Evolutionary conservation across 2,329 filamentous ascomycete species (phyloP).

Genomic region (Graphiopsis chlorocephala): DNA sequence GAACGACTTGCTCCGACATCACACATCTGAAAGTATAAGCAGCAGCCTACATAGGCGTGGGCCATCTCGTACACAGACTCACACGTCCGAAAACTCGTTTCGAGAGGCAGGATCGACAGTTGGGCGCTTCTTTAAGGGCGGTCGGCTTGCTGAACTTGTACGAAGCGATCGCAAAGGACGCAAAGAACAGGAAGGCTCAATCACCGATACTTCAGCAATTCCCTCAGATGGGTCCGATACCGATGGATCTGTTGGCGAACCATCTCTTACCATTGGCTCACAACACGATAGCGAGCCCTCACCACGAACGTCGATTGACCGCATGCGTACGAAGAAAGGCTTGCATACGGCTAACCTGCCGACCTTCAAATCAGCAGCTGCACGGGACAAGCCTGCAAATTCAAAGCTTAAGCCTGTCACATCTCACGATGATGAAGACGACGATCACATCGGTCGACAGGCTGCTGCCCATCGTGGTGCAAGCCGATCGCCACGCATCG

Average conservation of each 20-base stretch:
- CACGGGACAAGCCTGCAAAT: slow-evolving; percentile 19
- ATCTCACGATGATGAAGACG: slow-evolving; percentile 10
- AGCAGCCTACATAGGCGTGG: slow-evolving; percentile 38
- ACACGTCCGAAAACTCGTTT: slow-evolving; percentile 10
- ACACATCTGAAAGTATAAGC: slow-evolving; percentile 50
- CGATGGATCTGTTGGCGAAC: slow-evolving; percentile 39
- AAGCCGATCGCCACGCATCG: slow-evolving; percentile 43
- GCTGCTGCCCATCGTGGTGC: slow-evolving; percentile 37
- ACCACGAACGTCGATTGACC: slow-evolving; percentile 35
- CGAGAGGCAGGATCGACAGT: slow-evolving; percentile 54
- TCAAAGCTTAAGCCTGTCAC: background rate
- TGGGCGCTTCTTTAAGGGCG: slow-evolving; percentile 74
- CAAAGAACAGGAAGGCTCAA: slow-evolving; percentile 47
- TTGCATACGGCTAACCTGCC: slow-evolving; percentile 49
- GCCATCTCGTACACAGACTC: slow-evolving; percentile 6
- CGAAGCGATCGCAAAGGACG: slow-evolving; percentile 43
- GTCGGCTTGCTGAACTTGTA: slow-evolving; percentile 70
- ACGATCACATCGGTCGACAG: slow-evolving; percentile 45
- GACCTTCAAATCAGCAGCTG: slow-evolving; percentile 50
- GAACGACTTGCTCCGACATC: slow-evolving; percentile 26
- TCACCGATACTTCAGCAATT: slow-evolving; percentile 51
- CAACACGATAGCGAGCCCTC: slow-evolving; percentile 34
- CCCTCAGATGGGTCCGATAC: slow-evolving; percentile 49
- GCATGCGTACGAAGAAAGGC: slow-evolving; percentile 38
- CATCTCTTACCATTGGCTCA: slow-evolving; percentile 10